These are phyloP conservation scores for Backusella sp. DNA, from an alignment of 192 early-diverging fungal genomes.

Conservation along the genomic window DNA sequence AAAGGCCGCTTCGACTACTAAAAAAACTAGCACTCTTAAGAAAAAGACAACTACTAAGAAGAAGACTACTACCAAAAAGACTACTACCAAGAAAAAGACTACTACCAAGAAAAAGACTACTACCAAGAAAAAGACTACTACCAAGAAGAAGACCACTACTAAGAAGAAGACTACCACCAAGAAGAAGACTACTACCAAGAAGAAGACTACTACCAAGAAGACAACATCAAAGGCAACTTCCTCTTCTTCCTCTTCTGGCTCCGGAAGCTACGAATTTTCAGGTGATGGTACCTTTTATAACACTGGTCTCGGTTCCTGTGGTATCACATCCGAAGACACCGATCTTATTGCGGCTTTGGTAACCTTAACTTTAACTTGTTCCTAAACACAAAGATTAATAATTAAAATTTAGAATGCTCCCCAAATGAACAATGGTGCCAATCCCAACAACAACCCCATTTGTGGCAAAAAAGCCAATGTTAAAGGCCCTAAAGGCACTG, in stretches of 20 bases:
- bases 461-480: conserved; percentile 51
- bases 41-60: not conserved
- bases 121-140: conserved; percentile 5
- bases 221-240: not conserved
- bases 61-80: not conserved
- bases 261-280: not conserved
- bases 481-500: conserved; percentile 44
- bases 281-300: conserved; percentile 56
- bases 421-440: conserved; percentile 46
- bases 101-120: not conserved
- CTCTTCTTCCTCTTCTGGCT: not conserved
- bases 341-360: conserved; percentile 52
- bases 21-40: not conserved
- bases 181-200: not conserved
- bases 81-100: not conserved
- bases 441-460: conserved; percentile 40
- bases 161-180: conserved; percentile 10
- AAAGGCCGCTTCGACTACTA: not conserved
- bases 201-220: not conserved
- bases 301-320: conserved; percentile 52
- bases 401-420: conserved; percentile 38
- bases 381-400: not conserved
- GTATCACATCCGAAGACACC: conserved; percentile 34
- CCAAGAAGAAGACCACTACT: not conserved
- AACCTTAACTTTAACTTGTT: not conserved